A percentile compares a stretch with the other conserved stretches of the same genome.
phyloP scores from a whole-genome alignment of 2,329 filamentous ascomycete species.

The Xylariaceae sp. region DNA sequence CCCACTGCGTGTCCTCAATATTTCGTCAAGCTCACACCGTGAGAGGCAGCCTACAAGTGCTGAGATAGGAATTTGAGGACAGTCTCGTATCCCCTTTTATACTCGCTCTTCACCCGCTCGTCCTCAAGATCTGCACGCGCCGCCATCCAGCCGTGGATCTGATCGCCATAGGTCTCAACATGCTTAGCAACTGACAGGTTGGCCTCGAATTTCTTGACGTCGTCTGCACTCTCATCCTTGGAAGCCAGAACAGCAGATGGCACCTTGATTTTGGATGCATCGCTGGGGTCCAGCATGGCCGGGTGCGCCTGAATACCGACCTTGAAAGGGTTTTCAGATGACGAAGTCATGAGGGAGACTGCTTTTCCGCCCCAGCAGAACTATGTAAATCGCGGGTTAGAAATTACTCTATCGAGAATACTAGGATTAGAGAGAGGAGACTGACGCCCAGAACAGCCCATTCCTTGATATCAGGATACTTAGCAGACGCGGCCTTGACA shows the following conservation, averaged over 20 bases:
- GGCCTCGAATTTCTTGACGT: conserved; percentile 54
- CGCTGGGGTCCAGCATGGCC: conserved; percentile 60
- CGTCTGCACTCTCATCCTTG: conserved; percentile 56
- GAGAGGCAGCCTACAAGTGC: conserved; percentile 31
- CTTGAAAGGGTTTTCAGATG: conserved; percentile 52
- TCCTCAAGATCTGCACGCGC: conserved; percentile 58
- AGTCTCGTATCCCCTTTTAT: conserved; percentile 57
- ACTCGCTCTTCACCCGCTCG: conserved; percentile 56
- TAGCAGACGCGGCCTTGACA: conserved; percentile 47
- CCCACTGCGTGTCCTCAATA: too few relatives aligned
- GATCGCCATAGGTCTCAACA: conserved; percentile 62
- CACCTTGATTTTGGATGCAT: conserved; percentile 57
- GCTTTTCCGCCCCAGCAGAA: conserved; percentile 73
- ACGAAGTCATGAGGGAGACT: conserved; percentile 47
- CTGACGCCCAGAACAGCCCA: conserved; percentile 60
- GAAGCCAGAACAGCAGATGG: conserved; percentile 63
- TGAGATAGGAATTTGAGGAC: conserved; percentile 55
- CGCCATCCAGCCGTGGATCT: conserved; percentile 73
- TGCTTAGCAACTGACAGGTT: conserved; percentile 52
- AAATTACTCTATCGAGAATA: not conserved
- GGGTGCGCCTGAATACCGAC: conserved; percentile 52
- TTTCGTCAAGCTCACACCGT: not conserved
- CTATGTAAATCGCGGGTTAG: conserved; percentile 24
- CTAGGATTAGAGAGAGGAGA: conserved; percentile 4
- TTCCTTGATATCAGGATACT: conserved; percentile 52